Conservation (phyloP, 768 basidiomycete species). For the Termitomyces sp. region DNA sequence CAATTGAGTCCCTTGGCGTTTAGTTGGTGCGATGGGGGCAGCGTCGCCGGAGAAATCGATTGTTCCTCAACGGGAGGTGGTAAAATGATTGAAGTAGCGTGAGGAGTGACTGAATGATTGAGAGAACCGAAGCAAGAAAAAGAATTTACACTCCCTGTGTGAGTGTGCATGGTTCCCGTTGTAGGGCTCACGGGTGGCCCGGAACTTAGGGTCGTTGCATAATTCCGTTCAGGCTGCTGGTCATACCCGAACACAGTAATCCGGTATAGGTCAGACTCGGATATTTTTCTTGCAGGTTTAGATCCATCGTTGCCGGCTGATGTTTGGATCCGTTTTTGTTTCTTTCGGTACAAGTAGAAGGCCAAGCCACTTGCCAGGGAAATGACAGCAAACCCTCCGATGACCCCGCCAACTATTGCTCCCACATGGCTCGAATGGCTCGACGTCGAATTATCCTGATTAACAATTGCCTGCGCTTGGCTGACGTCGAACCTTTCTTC, state of each 20-base stretch:
- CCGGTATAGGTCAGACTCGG: constrained; percentile 22
- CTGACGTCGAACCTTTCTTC: constrained; percentile 20
- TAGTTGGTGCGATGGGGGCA: constrained; percentile 6
- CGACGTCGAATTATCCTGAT: constrained; percentile 20
- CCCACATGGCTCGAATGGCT: constrained; percentile 25
- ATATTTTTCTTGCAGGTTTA: constrained; percentile 14
- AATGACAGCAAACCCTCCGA: constrained; percentile 37
- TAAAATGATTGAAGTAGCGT: constrained; percentile 13
- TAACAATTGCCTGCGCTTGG: constrained; percentile 27
- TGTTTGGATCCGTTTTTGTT: constrained; percentile 1
- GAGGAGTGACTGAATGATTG: constrained; percentile 15
- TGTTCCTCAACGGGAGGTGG: constrained; percentile 10
- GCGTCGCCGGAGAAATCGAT: constrained; percentile 12
- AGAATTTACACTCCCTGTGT: constrained; percentile 28
- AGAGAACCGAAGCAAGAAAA: constrained; percentile 30
- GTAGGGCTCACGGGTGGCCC: constrained; percentile 25
- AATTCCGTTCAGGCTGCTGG: constrained; percentile 18
- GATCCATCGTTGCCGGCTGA: not conserved
- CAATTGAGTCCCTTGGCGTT: constrained; percentile 12
- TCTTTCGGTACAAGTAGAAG: constrained; percentile 25
- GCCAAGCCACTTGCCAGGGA: constrained; percentile 24
- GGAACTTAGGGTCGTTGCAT: constrained; percentile 22
- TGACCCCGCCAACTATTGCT: constrained; percentile 43
- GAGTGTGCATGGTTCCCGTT: constrained; percentile 25
- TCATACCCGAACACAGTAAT: constrained; percentile 19